Conservation (phyloP, 2,329 filamentous ascomycete species). For the Hymenoscyphus infarciens region DNA sequence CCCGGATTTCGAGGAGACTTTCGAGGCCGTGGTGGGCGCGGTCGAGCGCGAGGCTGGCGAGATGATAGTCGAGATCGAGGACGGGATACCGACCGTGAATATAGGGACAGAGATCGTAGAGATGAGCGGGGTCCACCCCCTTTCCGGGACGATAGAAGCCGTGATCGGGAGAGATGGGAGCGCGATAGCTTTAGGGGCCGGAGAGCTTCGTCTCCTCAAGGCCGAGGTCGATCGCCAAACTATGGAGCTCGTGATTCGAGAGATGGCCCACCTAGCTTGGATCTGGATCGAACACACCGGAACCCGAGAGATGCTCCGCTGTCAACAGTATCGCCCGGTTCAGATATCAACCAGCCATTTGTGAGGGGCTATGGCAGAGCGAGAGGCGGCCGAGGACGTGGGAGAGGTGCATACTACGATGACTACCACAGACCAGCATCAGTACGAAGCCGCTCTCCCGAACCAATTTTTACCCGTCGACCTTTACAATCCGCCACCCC, state of each 20-base stretch:
- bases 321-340: constrained; percentile 67
- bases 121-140: constrained; percentile 44
- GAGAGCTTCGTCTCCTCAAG: constrained; percentile 59
- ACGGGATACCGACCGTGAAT: constrained; percentile 42
- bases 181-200: constrained; percentile 52
- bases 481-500: constrained; percentile 48
- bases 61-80: constrained; percentile 64
- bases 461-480: constrained; percentile 32
- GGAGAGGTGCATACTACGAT: constrained; percentile 52
- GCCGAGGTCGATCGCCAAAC: constrained; percentile 62
- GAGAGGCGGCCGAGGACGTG: constrained; percentile 42
- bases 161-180: constrained; percentile 50
- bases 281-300: constrained; percentile 63
- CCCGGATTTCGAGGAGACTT: constrained; percentile 50
- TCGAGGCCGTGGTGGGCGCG: constrained; percentile 52
- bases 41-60: constrained; percentile 49
- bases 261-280: constrained; percentile 58
- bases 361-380: constrained; percentile 49
- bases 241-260: constrained; percentile 49
- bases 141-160: constrained; percentile 57
- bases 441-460: constrained; percentile 34
- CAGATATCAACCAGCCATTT: constrained; percentile 51
- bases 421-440: constrained; percentile 44
- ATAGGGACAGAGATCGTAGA: constrained; percentile 46
- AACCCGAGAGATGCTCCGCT: constrained; percentile 70